Evolutionary conservation across 1,284 basidiomycete genomes (phyloP).

Genomic region (Apiotrichum akiyoshidainum): DNA sequence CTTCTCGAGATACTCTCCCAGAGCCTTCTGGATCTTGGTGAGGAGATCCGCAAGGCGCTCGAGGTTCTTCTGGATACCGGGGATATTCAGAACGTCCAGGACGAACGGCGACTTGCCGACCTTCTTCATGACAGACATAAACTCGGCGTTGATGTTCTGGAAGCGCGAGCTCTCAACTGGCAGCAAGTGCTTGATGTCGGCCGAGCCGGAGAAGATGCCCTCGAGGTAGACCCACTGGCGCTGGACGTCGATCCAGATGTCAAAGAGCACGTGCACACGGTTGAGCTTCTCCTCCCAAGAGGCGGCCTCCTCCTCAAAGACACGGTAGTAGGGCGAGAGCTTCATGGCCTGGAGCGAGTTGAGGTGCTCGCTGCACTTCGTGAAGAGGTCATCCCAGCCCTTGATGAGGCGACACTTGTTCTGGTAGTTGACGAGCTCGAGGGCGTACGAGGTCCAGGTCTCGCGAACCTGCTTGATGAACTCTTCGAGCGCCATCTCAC

Average conservation of each 20-base stretch:
- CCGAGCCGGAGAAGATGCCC: conserved; percentile 98
- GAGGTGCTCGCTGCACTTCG: conserved; percentile 91
- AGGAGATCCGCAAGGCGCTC: conserved; percentile 94
- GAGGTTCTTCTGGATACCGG: conserved; percentile 91
- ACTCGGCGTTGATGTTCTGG: conserved; percentile 98
- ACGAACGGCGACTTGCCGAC: conserved; percentile 99
- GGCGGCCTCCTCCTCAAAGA: conserved; percentile 89
- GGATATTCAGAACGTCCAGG: conserved; percentile 94
- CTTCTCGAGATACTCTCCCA: conserved; percentile 97
- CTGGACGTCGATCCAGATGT: conserved; percentile 99
- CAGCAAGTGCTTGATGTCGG: conserved; percentile 96
- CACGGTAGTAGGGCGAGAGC: conserved; percentile 93
- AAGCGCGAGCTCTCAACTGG: conserved; percentile 96
- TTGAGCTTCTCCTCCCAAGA: conserved; percentile 95
- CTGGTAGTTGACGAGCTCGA: conserved; percentile 97
- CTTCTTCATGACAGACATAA: conserved; percentile 98
- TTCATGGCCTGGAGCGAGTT: conserved; percentile 97
- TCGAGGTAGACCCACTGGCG: conserved; percentile 99
- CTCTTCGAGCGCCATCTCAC: conserved; percentile 94
- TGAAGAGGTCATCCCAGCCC: conserved; percentile 97
- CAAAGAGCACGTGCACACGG: conserved; percentile 90
- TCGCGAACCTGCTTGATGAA: conserved; percentile 95
- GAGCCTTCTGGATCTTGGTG: conserved; percentile 98
- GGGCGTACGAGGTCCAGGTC: conserved; percentile 90
- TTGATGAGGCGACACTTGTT: conserved; percentile 95